phyloP scores from a whole-genome alignment of 805 yeast species.

The Torulaspora delbrueckii region DNA sequence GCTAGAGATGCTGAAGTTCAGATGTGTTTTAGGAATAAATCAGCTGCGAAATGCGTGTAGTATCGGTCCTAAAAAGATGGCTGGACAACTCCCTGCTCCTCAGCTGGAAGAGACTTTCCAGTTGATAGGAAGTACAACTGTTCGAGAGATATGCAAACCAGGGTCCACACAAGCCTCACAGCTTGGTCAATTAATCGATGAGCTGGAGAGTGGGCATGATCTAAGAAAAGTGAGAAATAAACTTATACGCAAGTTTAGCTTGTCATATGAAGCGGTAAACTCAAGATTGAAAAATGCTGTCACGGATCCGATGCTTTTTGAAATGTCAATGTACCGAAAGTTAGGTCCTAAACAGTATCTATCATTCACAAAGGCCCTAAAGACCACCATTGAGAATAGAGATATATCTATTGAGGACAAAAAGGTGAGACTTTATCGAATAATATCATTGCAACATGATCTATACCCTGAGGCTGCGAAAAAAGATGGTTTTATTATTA shows the following conservation, averaged over 20 bases:
- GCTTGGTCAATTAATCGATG: constrained; percentile 5
- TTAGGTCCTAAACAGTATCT: constrained; percentile 14
- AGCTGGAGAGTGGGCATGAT: constrained; percentile 7
- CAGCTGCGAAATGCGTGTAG: background rate
- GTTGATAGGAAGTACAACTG: constrained; percentile 1
- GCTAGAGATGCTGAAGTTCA: background rate
- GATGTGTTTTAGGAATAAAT: background rate
- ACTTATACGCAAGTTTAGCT: constrained; percentile 10
- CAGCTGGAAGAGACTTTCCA: constrained; percentile 1
- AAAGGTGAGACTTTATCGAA: constrained; percentile 15
- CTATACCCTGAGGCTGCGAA: constrained; percentile 14
- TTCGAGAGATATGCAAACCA: constrained; percentile 1
- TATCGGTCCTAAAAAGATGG: background rate
- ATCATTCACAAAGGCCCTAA: constrained; percentile 10
- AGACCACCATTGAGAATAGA: constrained; percentile 1
- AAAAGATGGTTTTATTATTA: constrained; percentile 15
- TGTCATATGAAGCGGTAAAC: constrained; percentile 7
- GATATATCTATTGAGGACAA: constrained; percentile 8
- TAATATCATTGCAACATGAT: constrained; percentile 20
- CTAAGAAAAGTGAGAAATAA: constrained; percentile 17
- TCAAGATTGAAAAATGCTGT: constrained; percentile 3
- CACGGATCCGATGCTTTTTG: constrained; percentile 6
- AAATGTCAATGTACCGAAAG: constrained; percentile 15
- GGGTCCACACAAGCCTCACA: constrained; percentile 4
- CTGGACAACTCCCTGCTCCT: background rate